Percentiles rank a stretch among this genome's conserved stretches.
phyloP scores from a whole-genome alignment of 345 rosid genomes.

The Garcia nutans region DNA sequence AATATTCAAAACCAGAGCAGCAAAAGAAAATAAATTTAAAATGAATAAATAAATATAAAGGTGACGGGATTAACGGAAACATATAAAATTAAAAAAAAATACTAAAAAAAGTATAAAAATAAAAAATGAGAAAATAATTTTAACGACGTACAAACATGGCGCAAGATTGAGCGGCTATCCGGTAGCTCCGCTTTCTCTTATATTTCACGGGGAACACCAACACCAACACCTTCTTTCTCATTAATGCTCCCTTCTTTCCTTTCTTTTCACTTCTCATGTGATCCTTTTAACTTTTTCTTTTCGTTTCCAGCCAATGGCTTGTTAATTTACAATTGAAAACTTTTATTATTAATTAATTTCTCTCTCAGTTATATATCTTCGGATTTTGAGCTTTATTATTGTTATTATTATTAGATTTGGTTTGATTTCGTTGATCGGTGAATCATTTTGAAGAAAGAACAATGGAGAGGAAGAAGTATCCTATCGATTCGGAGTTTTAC shows the following conservation, averaged over 20 bases:
- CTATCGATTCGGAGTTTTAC: constrained; percentile 78
- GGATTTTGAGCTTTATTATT: not conserved
- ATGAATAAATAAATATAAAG: not conserved
- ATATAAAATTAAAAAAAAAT: not conserved
- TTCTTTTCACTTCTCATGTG: constrained; percentile 23
- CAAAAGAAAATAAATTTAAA: too few relatives aligned
- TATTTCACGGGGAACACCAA: constrained; percentile 40
- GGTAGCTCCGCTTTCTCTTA: constrained; percentile 46
- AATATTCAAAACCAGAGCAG: too few relatives aligned
- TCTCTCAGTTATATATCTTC: not conserved
- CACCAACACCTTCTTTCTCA: constrained; percentile 31
- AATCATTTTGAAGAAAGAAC: not conserved
- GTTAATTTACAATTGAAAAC: too few relatives aligned
- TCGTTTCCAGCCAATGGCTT: not conserved
- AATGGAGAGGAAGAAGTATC: constrained; percentile 91
- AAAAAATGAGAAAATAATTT: not conserved
- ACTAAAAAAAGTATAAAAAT: too few relatives aligned
- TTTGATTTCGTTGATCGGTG: constrained; percentile 1
- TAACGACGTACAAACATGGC: not conserved
- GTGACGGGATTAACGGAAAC: constrained; percentile 4
- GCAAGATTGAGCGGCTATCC: constrained; percentile 62
- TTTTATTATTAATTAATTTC: not conserved
- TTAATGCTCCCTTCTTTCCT: constrained; percentile 34
- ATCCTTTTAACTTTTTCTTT: not conserved
- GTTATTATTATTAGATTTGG: not conserved